Percentiles rank a stretch among this genome's conserved stretches.
Evolutionary conservation across 208 protist species (phyloP).

Genomic region (Acanthamoeba lenticulata): DNA sequence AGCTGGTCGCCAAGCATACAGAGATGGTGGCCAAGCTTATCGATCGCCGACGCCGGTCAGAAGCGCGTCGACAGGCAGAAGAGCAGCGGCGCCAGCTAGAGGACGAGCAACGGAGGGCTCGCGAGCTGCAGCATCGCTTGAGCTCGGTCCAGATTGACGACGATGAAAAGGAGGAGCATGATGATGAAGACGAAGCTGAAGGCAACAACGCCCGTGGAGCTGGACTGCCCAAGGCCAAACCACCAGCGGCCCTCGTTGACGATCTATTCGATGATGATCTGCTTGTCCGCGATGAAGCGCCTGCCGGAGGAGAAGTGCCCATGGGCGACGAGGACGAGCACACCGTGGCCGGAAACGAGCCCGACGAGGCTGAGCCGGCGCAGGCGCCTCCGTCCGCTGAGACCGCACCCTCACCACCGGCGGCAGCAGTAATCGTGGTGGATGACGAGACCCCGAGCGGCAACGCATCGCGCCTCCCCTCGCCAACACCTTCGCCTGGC

Average conservation of each 20-base stretch:
- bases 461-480: neutral
- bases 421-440: no score
- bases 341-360: neutral
- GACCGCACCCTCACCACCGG: no score
- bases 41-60: neutral
- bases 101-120: neutral
- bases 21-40: neutral
- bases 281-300: neutral
- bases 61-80: slow-evolving; percentile 18
- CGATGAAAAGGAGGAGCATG: neutral
- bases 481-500: neutral
- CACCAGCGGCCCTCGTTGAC: no score
- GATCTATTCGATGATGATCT: no score
- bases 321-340: neutral
- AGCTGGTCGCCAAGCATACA: neutral
- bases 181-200: neutral
- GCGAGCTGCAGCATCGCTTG: neutral
- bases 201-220: no score
- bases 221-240: no score
- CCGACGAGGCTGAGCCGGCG: neutral
- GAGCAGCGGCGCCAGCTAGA: neutral
- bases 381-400: neutral
- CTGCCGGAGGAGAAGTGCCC: neutral
- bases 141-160: neutral
- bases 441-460: no score